These are phyloP conservation scores for Mycena maculata DNA, from an alignment of 768 basidiomycete species.

Conservation along the genomic window DNA sequence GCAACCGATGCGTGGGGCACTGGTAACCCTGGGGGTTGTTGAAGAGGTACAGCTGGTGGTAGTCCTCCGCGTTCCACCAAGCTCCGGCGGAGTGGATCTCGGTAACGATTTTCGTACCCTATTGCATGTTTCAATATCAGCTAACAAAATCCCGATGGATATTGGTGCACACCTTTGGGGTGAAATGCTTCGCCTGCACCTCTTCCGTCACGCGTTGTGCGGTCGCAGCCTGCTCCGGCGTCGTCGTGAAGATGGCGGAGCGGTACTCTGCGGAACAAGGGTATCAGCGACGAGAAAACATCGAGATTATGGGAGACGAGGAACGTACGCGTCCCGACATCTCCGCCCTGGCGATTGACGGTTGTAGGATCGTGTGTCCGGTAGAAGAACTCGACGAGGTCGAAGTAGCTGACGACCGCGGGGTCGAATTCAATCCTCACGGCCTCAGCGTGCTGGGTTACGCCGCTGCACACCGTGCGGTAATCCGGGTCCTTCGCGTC, in stretches of 20 bases:
- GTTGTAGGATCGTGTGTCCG: constrained; percentile 82
- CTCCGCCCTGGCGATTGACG: constrained; percentile 68
- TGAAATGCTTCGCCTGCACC: constrained; percentile 75
- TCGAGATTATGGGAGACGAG: no score
- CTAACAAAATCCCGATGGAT: no score
- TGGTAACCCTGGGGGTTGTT: constrained; percentile 14
- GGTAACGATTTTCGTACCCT: constrained; percentile 11
- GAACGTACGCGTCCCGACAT: constrained; percentile 68
- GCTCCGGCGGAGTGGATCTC: constrained; percentile 1
- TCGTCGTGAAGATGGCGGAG: constrained; percentile 75
- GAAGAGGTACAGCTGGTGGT: constrained; percentile 19
- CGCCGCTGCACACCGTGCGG: constrained; percentile 69
- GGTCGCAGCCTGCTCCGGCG: constrained; percentile 66
- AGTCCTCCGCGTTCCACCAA: constrained; percentile 15
- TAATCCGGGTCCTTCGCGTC: constrained; percentile 61
- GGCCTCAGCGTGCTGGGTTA: constrained; percentile 79
- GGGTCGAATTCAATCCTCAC: constrained; percentile 76
- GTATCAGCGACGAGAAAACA: neutral
- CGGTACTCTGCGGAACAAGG: constrained; percentile 67
- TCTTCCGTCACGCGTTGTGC: constrained; percentile 74
- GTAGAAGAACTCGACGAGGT: constrained; percentile 84
- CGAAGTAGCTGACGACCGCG: constrained; percentile 67
- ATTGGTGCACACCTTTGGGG: constrained; percentile 54
- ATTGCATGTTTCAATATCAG: no score
- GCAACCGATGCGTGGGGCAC: constrained; percentile 14